Evolutionary conservation across 495 filamentous ascomycete genomes (phyloP).

Genomic region (Aspergillus cristatus): DNA sequence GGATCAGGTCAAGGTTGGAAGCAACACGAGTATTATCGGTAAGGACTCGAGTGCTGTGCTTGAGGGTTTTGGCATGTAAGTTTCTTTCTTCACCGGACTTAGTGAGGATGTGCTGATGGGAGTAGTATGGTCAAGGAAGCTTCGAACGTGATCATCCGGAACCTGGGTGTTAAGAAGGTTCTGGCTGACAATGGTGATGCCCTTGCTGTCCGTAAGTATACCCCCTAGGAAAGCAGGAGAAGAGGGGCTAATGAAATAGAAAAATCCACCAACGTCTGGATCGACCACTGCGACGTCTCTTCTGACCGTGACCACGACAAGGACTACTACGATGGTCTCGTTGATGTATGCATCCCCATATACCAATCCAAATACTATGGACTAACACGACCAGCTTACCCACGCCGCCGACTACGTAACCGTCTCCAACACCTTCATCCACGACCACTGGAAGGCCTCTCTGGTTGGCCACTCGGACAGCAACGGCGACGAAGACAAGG

Average conservation of each 20-base stretch:
- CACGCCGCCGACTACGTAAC: constrained; percentile 44
- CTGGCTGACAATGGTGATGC: constrained; percentile 50
- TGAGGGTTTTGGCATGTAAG: constrained; percentile 24
- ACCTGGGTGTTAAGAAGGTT: constrained; percentile 52
- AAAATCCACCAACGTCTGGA: constrained; percentile 52
- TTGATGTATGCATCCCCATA: constrained; percentile 41
- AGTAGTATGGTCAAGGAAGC: constrained; percentile 34
- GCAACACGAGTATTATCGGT: constrained; percentile 49
- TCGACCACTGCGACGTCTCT: constrained; percentile 60
- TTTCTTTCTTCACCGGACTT: not conserved
- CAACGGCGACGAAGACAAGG: constrained; percentile 37
- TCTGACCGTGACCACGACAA: constrained; percentile 47
- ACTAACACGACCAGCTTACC: constrained; percentile 16
- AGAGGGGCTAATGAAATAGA: constrained; percentile 15
- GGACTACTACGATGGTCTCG: constrained; percentile 60
- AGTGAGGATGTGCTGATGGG: not conserved
- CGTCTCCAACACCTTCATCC: constrained; percentile 40
- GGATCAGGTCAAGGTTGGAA: constrained; percentile 37
- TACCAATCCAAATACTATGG: not conserved
- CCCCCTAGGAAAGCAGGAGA: not conserved
- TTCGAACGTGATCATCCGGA: constrained; percentile 55
- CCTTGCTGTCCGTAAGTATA: constrained; percentile 42
- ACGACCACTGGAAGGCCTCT: constrained; percentile 59
- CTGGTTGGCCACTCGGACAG: constrained; percentile 49
- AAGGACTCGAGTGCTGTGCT: constrained; percentile 20